Percentiles rank a stretch among this genome's conserved stretches.
phyloP scores from a whole-genome alignment of 1,284 basidiomycete species.

The Pseudozyma flocculosa region DNA sequence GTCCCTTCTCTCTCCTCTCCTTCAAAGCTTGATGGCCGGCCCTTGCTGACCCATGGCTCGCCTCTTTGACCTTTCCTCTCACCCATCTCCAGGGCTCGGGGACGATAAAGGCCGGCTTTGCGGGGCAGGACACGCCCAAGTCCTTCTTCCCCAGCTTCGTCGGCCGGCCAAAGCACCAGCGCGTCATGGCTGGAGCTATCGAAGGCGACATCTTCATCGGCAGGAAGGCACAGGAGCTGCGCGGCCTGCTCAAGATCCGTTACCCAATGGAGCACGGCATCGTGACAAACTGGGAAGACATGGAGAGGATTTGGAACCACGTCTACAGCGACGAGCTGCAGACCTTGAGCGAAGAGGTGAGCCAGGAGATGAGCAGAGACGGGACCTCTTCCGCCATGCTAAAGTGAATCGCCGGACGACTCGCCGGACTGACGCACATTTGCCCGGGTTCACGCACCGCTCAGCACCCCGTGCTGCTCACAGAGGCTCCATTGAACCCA shows the following conservation, averaged over 20 bases:
- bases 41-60: too few relatives aligned
- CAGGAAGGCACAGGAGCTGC: slow-evolving; percentile 52
- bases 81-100: slow-evolving; percentile 41
- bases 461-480: slow-evolving; percentile 92
- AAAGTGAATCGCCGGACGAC: too few relatives aligned
- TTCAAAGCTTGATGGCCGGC: too few relatives aligned
- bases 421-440: too few relatives aligned
- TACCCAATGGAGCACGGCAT: slow-evolving; percentile 58
- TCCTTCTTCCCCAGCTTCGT: slow-evolving; percentile 57
- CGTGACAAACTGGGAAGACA: slow-evolving; percentile 57
- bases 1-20: too few relatives aligned
- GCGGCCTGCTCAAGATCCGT: slow-evolving; percentile 53
- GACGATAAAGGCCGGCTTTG: slow-evolving; percentile 57
- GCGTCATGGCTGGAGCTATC: slow-evolving; percentile 57
- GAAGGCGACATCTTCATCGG: slow-evolving; percentile 58
- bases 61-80: neutral
- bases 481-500: slow-evolving; percentile 88
- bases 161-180: slow-evolving; percentile 54
- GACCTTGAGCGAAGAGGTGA: slow-evolving; percentile 54
- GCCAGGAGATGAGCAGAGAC: too few relatives aligned
- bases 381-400: too few relatives aligned
- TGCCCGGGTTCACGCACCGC: too few relatives aligned
- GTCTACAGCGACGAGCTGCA: slow-evolving; percentile 55
- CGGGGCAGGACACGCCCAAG: slow-evolving; percentile 55
- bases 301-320: slow-evolving; percentile 57